Evolutionary conservation across 495 filamentous ascomycete species (phyloP), one percentile per base, ranked within the genome.

Genomic region (Aspergillus biplanus): DNA sequence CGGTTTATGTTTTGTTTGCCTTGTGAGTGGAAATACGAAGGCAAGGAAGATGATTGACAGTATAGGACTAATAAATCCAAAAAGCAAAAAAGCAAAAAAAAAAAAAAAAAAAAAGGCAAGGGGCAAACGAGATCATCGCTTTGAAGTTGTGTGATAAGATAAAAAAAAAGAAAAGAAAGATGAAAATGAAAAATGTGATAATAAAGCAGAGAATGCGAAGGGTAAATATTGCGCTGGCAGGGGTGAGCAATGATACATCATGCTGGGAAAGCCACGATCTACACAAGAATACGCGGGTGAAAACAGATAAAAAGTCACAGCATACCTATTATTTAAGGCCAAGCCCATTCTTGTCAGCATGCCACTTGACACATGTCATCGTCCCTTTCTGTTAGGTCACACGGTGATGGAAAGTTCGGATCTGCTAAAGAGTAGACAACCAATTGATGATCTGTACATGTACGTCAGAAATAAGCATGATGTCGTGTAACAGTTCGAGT

Each of bases 401-500:
- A n/a, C 34, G 7, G 16, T 37, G 3, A 11, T 37, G 50, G 33
- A 33, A 32, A 31, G 5, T 42, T 56, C 18, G 39, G 54, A 39
- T n/a, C 54, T 16, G 46, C 32, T 72, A 70, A 47, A 78, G 66
- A 46, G 65, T 70, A 5, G 77, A 70, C 12, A 81, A 65, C 80
- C 80, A 82, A 63, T 82, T 81, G 60, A 82, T 70, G 47, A 74
- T 59, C 77, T 80, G 44, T 56, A 52, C 13, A 49, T 35, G 35
- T 33, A 16, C 8, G 58, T 65, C 21, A 65, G 53, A 44, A 54
- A 44, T 33, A 16, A 31, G 34, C 16, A 59, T 56, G 13, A 46
- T 59, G 56, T 44, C 12, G 53, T 63, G 42, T 39, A 58, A 62
- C 53, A 31, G 46, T 18, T 11, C 49, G 33, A 58, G 56, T 4